phyloP scores from a whole-genome alignment of 108 stramenopile species.

The Nannochloropsis gaditana region DNA sequence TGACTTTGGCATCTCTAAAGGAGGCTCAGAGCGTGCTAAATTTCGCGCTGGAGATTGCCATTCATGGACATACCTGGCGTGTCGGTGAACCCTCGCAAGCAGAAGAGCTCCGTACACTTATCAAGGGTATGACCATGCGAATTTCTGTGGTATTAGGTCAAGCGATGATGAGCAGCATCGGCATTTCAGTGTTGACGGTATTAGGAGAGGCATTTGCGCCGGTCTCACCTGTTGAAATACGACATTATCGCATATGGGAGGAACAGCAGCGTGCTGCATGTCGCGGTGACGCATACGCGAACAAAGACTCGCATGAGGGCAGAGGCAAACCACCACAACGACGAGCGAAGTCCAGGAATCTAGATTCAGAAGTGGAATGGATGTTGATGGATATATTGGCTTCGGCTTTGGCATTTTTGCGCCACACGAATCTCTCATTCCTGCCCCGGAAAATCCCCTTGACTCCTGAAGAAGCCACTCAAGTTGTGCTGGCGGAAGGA shows the following conservation, averaged over 20 bases:
- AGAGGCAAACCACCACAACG: background rate
- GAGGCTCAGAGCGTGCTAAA: background rate
- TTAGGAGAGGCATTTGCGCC: constrained; percentile 19
- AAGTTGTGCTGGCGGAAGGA: background rate
- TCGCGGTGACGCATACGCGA: too few relatives aligned
- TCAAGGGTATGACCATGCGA: background rate
- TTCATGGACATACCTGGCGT: constrained; percentile 17
- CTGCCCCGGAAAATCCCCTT: background rate
- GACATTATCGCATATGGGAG: background rate
- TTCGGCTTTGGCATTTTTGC: constrained; percentile 10
- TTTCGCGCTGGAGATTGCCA: background rate
- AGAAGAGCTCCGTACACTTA: background rate
- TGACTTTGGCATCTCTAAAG: background rate
- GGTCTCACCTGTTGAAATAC: background rate
- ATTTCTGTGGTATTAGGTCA: background rate
- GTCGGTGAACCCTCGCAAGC: background rate
- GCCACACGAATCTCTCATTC: background rate
- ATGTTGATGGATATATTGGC: constrained; percentile 13
- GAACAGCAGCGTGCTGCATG: background rate
- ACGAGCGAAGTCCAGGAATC: too few relatives aligned
- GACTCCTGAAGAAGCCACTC: background rate
- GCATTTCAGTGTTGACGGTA: background rate
- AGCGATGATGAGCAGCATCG: background rate
- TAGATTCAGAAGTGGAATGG: background rate
- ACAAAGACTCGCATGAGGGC: background rate